phyloP scores from a whole-genome alignment of 1,139 yeast species.

The Pichia sp. region DNA sequence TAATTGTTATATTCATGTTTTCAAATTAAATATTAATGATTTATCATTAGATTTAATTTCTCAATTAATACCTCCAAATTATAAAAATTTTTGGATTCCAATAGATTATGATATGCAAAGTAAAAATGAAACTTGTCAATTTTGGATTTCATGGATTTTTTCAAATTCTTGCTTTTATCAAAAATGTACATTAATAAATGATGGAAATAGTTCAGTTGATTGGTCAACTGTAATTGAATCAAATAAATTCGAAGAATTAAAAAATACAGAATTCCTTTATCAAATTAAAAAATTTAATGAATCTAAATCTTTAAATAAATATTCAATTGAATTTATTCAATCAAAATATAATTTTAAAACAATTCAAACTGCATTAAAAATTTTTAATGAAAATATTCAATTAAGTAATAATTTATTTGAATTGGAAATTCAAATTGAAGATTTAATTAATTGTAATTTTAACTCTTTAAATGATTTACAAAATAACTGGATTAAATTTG shows the following conservation, averaged over 20 bases:
- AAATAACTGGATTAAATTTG: slow-evolving; percentile 54
- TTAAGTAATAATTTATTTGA: slow-evolving; percentile 22
- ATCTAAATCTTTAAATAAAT: slow-evolving; percentile 27
- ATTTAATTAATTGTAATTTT: not conserved
- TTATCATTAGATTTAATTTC: slow-evolving; percentile 5
- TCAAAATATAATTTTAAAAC: slow-evolving; percentile 38
- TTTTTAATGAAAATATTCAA: slow-evolving; percentile 24
- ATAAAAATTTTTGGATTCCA: slow-evolving; percentile 14
- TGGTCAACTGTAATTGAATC: slow-evolving; percentile 7
- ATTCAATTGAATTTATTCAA: slow-evolving; percentile 39
- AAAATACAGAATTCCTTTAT: slow-evolving; percentile 11
- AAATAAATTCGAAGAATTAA: slow-evolving; percentile 5
- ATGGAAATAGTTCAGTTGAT: slow-evolving; percentile 3
- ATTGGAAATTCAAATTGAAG: not conserved
- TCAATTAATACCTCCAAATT: slow-evolving; percentile 13
- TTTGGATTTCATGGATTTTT: slow-evolving; percentile 24
- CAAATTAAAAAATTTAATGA: slow-evolving; percentile 10
- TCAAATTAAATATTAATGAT: slow-evolving; percentile 14
- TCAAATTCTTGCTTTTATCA: slow-evolving; percentile 17
- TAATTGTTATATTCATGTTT: slow-evolving; percentile 38
- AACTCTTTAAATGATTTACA: slow-evolving; percentile 10
- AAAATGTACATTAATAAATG: slow-evolving; percentile 14
- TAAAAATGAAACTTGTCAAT: slow-evolving; percentile 3
- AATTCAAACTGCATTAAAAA: slow-evolving; percentile 28
- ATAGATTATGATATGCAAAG: slow-evolving; percentile 6